Base-by-base conservation (phyloP, 2,329 filamentous ascomycete genomes). In the Ramularia collo-cygni region DNA sequence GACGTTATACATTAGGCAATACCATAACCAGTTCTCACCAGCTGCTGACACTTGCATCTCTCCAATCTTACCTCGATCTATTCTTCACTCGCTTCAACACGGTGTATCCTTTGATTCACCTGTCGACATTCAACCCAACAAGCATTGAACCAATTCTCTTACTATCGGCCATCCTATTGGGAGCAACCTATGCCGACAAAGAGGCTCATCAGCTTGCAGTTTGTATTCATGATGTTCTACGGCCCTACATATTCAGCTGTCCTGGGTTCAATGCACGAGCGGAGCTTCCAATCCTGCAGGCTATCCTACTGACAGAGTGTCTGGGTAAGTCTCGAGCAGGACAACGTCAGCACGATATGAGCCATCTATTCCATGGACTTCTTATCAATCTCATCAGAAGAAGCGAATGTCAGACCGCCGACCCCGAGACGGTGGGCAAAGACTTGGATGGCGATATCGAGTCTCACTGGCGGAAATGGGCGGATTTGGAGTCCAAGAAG, bases 241-340 rank as follows among this genome's bases (percentile, higher is more conserved):
- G 75, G 7, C 72, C 74, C 5, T 71, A 74, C 30, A 76, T 81
- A n/a, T 74, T 81, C 38, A 69, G 70, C 8, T 73, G 77, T 51
- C 60, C 66, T 1, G 69, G 69, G 0, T 81, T 81, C 53, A 76
- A 68, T 1, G 64, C 76, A 0, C 69, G 71, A n/a, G 76, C 77
- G 0, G 68, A 75, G 15, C 60, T 81, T 0, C 81, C 76, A 77
- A 70, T 77, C 0, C 49, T 81, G 1, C 76, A 81, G 44, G 74
- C 75, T 0, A 77, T 81, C 24, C 58, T 81, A 7, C 59, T 81
- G 0, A 75, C 80, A 0, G 77, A 81, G 46, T 80, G 77, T 47
- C 80, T 81, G 40, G 77, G 77, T 2, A 81, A 81, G 54, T 77
- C 73, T 27, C 64, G 76, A 39, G 76, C 76, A 0, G 77, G 77